Conservation (phyloP, 306 rosid species). For the Inga leiocalycina region DNA sequence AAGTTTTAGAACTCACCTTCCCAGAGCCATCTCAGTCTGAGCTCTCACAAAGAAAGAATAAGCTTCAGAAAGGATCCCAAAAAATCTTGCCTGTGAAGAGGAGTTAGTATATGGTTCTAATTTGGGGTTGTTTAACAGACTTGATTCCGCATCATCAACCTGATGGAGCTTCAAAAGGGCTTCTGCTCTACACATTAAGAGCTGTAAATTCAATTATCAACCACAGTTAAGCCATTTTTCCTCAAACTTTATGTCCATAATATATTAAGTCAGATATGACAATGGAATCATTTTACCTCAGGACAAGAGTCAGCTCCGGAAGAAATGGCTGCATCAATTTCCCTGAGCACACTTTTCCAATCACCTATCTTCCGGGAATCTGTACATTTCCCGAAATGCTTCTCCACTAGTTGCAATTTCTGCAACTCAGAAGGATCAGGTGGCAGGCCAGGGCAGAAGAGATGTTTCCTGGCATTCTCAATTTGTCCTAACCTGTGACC, state of each 20-base stretch:
- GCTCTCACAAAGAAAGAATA: slow-evolving; percentile 61
- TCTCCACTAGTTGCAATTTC: slow-evolving; percentile 64
- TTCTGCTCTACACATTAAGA: slow-evolving; percentile 76
- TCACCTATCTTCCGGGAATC: slow-evolving; percentile 66
- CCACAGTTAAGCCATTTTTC: slow-evolving; percentile 38
- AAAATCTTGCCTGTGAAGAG: slow-evolving; percentile 46
- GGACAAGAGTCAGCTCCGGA: slow-evolving; percentile 69
- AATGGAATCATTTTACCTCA: slow-evolving; percentile 43
- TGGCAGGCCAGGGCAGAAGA: slow-evolving; percentile 50
- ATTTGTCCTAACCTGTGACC: slow-evolving; percentile 69
- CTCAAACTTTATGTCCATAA: slow-evolving; percentile 2
- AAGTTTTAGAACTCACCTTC: slow-evolving; percentile 63
- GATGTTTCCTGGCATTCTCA: slow-evolving; percentile 74
- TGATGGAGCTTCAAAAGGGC: slow-evolving; percentile 79
- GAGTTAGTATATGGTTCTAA: slow-evolving; percentile 35
- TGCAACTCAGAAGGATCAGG: slow-evolving; percentile 55
- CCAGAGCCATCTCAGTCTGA: slow-evolving; percentile 75
- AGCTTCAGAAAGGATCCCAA: slow-evolving; percentile 74
- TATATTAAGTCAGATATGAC: background rate
- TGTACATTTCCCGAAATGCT: slow-evolving; percentile 62
- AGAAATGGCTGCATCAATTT: slow-evolving; percentile 63
- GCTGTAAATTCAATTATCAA: slow-evolving; percentile 70
- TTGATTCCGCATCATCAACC: slow-evolving; percentile 64
- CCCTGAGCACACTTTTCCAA: slow-evolving; percentile 70
- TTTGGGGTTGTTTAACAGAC: slow-evolving; percentile 49